Evolutionary conservation across 2,329 filamentous ascomycete genomes (phyloP), one percentile per base, ranked within the genome.

Genomic region (Fusarium sp.): DNA sequence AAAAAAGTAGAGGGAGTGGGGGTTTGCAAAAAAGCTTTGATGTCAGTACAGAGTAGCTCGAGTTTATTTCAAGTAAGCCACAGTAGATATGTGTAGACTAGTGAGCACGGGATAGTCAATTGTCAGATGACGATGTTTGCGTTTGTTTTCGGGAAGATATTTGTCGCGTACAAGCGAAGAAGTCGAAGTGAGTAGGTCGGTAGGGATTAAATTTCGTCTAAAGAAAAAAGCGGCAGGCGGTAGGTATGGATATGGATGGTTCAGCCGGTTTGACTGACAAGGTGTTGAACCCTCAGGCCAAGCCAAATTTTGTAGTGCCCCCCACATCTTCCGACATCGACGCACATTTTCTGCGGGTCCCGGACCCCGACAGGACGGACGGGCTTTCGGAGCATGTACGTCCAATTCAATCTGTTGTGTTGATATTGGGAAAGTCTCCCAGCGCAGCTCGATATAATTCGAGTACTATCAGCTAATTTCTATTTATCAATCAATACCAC

Each of bases 211-310:
- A 69, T 66, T 45, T 65, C 40, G 36, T 41, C 41, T 53, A 49
- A 52, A 51, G 38, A 42, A 34, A 49, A 55, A 62, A 33, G 55
- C 52, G 59, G 50, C 54, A 41, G 42, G 47, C 12, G 47, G 38
- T 41, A 20, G 38, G 34, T 40, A 51, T 16, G 36, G 47, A 51
- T 37, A 51, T 16, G 47, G 47, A 51, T 16, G 47, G 47, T 36
- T 33, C 26, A 37, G 26, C 50, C 23, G 23, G 6, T 23, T 23
- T 26, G 45, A 69, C 57, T 45, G 34, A 57, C 42, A 44, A 65
- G 36, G 52, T 51, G 51, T 49, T 71, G 68, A 71, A 64, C 68
- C 68, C 68, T 69, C 57, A 54, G 54, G 62, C 57, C 60, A 61
- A 62, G 53, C 46, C 40, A 57, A 62, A 56, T 57, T 62, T 23